A percentile compares a stretch with the other conserved stretches of the same genome.
phyloP scores from a whole-genome alignment of 805 yeast genomes.

The Starmerella geochares region DNA sequence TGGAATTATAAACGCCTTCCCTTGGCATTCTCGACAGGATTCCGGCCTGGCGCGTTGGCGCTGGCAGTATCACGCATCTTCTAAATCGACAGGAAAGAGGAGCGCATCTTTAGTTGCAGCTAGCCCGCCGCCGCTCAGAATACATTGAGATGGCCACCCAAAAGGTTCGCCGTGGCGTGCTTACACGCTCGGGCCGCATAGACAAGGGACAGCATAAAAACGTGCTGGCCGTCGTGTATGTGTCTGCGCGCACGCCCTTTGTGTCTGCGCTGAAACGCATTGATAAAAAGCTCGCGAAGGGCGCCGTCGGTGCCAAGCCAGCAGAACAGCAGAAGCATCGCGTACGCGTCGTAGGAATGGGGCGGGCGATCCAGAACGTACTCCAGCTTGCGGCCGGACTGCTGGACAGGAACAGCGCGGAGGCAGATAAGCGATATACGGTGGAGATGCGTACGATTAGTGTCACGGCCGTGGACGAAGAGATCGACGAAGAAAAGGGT shows the following conservation, averaged over 20 bases:
- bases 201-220: constrained; percentile 7
- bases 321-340: neutral
- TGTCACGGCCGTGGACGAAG: constrained; percentile 64
- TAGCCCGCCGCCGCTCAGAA: too few relatives aligned
- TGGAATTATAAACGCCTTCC: too few relatives aligned
- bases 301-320: neutral
- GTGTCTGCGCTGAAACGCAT: constrained; percentile 62
- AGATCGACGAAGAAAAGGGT: constrained; percentile 30
- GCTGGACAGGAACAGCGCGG: constrained; percentile 35
- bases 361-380: constrained; percentile 55
- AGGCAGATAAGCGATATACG: constrained; percentile 26
- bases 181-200: constrained; percentile 4
- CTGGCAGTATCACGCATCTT: too few relatives aligned
- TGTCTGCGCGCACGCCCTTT: constrained; percentile 61
- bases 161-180: constrained; percentile 13
- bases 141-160: constrained; percentile 15
- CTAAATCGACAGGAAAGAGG: too few relatives aligned
- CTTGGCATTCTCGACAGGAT: too few relatives aligned
- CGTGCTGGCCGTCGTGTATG: constrained; percentile 33
- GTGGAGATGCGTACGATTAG: constrained; percentile 58
- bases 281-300: constrained; percentile 37
- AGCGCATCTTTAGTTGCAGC: too few relatives aligned
- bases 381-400: constrained; percentile 54
- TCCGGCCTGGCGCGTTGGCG: too few relatives aligned
- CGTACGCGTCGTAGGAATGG: constrained; percentile 55